Evolutionary conservation across 140 eudicot genomes (phyloP), one percentile per base, ranked within the genome.

Genomic region (Cichorium intybus): DNA sequence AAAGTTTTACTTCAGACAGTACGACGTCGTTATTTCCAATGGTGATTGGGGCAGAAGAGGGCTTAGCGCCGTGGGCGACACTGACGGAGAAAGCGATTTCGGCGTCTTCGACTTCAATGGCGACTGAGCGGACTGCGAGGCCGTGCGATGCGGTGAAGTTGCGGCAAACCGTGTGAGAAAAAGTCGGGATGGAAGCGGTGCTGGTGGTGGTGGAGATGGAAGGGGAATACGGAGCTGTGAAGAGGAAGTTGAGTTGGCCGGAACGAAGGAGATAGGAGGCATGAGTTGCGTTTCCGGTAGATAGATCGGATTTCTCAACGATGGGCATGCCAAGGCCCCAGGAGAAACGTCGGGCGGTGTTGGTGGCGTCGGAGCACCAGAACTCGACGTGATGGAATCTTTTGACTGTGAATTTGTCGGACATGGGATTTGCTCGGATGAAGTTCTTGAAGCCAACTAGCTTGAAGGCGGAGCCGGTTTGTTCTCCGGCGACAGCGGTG

Each of bases 361-460:
- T 92, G 82, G 89, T 85, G 70, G 98, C 98, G 60, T 92, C 98
- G 69, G 82, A 84, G 72, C 87, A 88, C 89, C 89, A 92, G 83
- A 92, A 92, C 62, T 92, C 98, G 24, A 92, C 47, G 71, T 92
- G 98, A 84, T 92, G 96, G 85, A 88, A 92, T 16, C 78, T 73
- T 43, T 48, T 79, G 62, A 85, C 95, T 15, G 80, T 0, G 81
- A 88, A 92, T 12, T 72, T 74, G 74, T 92, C 98, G 29, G 93
- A 77, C 18, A 31, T 60, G 4, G 95, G 93, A 74, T 88, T 92
- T 17, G 43, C 10, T 1, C 92, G 80, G 64, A 76, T 60, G 85
- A 87, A 91, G 57, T 83, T 82, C 3, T 82, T 69, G 85, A 70
- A 82, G 3, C 96, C 98, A 0, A 82, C 89, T 0, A 87, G 83